Conservation (phyloP, 495 filamentous ascomycete genomes). For the Apodospora peruviana region DNA sequence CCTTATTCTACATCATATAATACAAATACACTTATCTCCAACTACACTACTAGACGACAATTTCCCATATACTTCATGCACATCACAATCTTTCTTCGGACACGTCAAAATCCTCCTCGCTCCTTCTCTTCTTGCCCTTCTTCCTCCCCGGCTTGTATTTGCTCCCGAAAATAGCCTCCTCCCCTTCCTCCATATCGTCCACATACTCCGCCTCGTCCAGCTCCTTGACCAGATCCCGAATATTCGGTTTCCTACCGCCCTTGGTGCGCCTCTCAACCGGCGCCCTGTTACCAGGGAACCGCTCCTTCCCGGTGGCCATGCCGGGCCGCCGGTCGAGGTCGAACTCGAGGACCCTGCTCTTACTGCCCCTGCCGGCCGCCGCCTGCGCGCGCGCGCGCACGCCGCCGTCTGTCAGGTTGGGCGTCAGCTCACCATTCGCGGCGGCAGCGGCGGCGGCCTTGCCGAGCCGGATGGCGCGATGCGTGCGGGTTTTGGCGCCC, state of each 20-base stretch:
- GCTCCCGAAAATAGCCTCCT: background rate
- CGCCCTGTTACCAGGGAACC: slow-evolving; percentile 7
- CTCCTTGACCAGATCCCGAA: slow-evolving; percentile 37
- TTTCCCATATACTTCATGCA: too few relatives aligned
- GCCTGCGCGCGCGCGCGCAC: slow-evolving; percentile 31
- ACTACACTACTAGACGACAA: too few relatives aligned
- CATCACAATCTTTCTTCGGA: too few relatives aligned
- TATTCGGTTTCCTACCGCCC: slow-evolving; percentile 44
- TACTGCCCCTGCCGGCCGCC: slow-evolving; percentile 19
- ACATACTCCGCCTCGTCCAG: slow-evolving; percentile 19
- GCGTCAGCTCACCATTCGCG: background rate
- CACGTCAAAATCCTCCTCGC: background rate
- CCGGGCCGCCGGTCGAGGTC: slow-evolving; percentile 24
- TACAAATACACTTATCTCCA: too few relatives aligned
- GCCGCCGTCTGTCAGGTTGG: slow-evolving; percentile 30
- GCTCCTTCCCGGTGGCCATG: slow-evolving; percentile 28
- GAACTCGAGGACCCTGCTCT: slow-evolving; percentile 28
- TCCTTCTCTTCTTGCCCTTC: background rate
- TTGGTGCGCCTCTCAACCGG: slow-evolving; percentile 45
- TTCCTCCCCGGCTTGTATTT: background rate
- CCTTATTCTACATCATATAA: too few relatives aligned
- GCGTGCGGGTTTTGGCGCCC: slow-evolving; percentile 79
- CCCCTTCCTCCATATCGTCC: slow-evolving; percentile 16
- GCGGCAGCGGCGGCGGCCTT: slow-evolving; percentile 20
- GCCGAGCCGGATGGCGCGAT: slow-evolving; percentile 56